Base-by-base conservation (phyloP, 306 rosid genomes). In the Erythrophleum fordii region DNA sequence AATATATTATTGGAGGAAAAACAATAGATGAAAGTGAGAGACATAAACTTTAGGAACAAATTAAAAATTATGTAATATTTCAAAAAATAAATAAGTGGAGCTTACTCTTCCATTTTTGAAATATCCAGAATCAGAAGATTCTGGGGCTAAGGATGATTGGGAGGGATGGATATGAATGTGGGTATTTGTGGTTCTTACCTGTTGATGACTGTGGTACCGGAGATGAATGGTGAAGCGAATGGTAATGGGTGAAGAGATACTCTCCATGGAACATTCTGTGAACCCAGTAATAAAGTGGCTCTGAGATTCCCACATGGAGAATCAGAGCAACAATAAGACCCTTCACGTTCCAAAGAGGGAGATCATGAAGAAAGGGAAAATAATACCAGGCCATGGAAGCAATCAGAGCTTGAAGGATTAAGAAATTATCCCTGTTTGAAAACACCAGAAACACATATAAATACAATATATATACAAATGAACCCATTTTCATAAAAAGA, bases 201-300 rank as follows among this genome's bases (percentile, higher is more conserved):
- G 98, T 95, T 2, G 86, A 81, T 14, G 91, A 69, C 8, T 82
- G 86, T 2, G 96, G 96, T 1, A 93, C 90, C 0, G 91, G 86
- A 73, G 98, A 89, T 8, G 99, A 89, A 86, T 95, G 99, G 69
- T 95, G 97, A 66, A 91, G 75, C 55, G 97, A 91, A 75, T 95
- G 99, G 83, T 95, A 89, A 61, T 82, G 80, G 29, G 78, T 75
- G 53, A 89, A 93, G 62, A 93, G 87, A 78, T 86, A 71, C 17
- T 79, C 73, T 45, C 59, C 77, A 74, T 95, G 99, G 69, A 89
- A 82, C 72, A 14, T 80, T 83, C 84, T 88, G 67, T 95, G 99
- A 5, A 87, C 78, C 92, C 89, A 82, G 37, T 95, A 95, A 81
- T 84, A 95, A 29, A 95, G 85, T 58, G 99, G 99, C 72, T 95